phyloP scores from a whole-genome alignment of 202 grass and related monocot genomes.

The Schoenoplectus triqueter region DNA sequence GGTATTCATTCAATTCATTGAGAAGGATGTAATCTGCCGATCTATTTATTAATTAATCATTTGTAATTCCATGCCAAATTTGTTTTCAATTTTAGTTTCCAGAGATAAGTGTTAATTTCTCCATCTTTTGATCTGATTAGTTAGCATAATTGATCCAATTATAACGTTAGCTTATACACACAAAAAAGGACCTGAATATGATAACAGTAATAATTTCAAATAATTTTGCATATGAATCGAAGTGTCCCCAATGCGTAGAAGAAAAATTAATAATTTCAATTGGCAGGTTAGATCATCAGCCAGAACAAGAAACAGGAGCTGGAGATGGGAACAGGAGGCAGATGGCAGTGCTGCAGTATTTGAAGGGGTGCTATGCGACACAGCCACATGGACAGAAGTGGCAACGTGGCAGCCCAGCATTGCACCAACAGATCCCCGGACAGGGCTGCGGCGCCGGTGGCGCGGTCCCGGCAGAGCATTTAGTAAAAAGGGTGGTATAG shows the following conservation, averaged over 20 bases:
- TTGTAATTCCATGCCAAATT: neutral
- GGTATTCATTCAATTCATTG: conserved; percentile 2
- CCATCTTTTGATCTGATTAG: neutral
- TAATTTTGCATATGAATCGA: neutral
- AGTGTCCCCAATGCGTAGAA: too few species aligned
- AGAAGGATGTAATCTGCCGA: neutral
- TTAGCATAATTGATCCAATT: conserved; percentile 10
- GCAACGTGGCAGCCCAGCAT: conserved; percentile 50
- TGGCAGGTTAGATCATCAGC: conserved; percentile 48
- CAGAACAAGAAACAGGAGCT: conserved; percentile 54
- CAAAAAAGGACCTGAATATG: neutral
- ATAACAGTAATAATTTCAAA: neutral
- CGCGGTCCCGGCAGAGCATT: conserved; percentile 61
- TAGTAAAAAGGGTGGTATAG: conserved; percentile 70
- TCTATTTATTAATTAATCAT: conserved; percentile 22
- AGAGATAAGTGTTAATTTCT: neutral
- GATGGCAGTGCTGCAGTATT: conserved; percentile 72
- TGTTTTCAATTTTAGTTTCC: neutral
- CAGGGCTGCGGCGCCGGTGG: conserved; percentile 60
- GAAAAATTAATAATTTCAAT: neutral
- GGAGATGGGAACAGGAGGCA: conserved; percentile 91
- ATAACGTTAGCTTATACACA: neutral
- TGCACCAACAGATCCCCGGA: conserved; percentile 46
- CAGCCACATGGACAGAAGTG: conserved; percentile 59
- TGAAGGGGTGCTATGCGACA: conserved; percentile 74